Evolutionary conservation across 2,329 filamentous ascomycete species (phyloP), one percentile per base, ranked within the genome.

Genomic region (Coniella lustricola): DNA sequence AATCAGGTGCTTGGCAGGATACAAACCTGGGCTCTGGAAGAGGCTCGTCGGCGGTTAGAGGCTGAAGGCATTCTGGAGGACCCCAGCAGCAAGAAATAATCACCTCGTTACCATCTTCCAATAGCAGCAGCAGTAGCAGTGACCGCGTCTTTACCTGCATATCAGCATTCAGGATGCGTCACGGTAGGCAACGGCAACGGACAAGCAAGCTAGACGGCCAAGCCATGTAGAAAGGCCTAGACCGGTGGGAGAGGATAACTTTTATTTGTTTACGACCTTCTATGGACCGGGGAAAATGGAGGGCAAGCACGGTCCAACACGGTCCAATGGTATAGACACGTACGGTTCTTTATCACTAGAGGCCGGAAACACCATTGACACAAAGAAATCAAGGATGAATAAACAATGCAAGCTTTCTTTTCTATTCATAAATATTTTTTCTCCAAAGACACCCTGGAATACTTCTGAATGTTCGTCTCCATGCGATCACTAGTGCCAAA

Each of bases 21-120:
- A 81, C 93, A 97, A 76, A 97, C 91, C 48, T 98, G 93, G 93
- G 93, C 93, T 55, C 82, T 98, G 37, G 93, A 98, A 72, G 93
- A 98, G 74, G 93, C 93, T 46, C 81, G 93, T 64, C 81, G 93
- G 74, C 81, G 93, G 74, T 82, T 98, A 78, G 93, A 98, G 74
- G 86, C 83, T 52, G 93, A 98, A 75, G 93, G 93, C 52, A 90
- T 97, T 64, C 72, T 97, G 63, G 81, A 87, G 63, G 91, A 96
- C 62, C 69, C 78, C 50, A 76, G 82, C 67, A 77, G 79, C 72
- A 77, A 78, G 66, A 59, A 69, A 46, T 68, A 58, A 50, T 20
- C 56, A 49, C 34, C 16, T 8, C 5, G 18, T n/a, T 12, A 22
- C 17, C 25, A 29, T 29, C 10, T 29, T 29, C 25, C n/a, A n/a